Base-by-base conservation (phyloP, 805 yeast species). In the Starmerella sirachaensis region DNA sequence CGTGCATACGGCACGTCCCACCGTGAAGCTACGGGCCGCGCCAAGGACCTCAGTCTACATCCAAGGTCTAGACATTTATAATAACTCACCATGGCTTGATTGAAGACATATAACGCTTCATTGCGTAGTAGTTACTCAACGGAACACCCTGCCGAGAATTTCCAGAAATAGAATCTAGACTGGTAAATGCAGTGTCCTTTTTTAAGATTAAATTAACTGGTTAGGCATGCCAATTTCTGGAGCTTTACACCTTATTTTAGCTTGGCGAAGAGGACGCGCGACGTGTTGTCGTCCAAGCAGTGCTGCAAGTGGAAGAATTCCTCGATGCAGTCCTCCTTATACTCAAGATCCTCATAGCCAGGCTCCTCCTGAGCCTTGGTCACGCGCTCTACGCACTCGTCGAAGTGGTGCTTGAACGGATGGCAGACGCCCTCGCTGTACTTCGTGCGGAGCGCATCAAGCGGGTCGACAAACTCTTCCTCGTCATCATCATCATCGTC, bases 301-400 rank as follows among this genome's bases (percentile, higher is more conserved):
- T 88, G 96, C 63, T 84, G 84, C 61, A 86, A 70, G 66, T 91
- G 97, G 84, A 88, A 88, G 63, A 81, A 88, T 66, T 88, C 98
- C 66, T 88, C 97, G 46, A 88, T 79, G 71, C 98, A 88, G 66
- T 88, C 96, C 69, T 88, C 98, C 66, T 88, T 88, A 70, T 83
- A 70, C 9, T 69, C 76, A 54, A 71, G 72, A 42, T 79, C 77
- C 20, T 64, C 94, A 60, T 88, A 86, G 52, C 68, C 93, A 51
- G 72, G 79, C 57, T 82, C 86, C 66, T 85, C 83, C 68, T 69
- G 72, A 53, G 76, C 93, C 61, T 77, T 74, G 49, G 91, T 76
- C 49, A 88, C 97, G 69, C 96, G 84, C 66, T 82, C 96, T 43
- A 76, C 76, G 72, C 98, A 88, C 65, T 86, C 95, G 47, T 80